These are phyloP conservation scores for Xylaria venustula DNA, from an alignment of 495 filamentous ascomycete species.

Conservation along the genomic window DNA sequence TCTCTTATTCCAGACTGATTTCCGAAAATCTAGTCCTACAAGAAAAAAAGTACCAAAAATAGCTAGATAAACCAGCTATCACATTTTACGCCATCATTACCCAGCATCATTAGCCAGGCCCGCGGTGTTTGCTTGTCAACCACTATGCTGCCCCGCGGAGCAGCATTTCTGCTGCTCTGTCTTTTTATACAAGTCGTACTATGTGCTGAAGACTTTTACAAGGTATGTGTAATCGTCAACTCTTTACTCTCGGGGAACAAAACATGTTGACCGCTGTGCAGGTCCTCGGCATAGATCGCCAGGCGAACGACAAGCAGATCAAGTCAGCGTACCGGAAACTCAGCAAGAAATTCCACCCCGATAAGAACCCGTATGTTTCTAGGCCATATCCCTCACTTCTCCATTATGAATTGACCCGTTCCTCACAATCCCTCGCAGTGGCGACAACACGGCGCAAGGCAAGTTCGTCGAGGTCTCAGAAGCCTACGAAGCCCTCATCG, in stretches of 20 bases:
- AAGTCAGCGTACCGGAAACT: slow-evolving; percentile 93
- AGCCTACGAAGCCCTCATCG: slow-evolving; percentile 91
- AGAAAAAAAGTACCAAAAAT: neutral
- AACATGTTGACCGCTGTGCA: slow-evolving; percentile 28
- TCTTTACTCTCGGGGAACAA: neutral
- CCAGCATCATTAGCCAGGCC: no score
- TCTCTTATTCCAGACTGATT: neutral
- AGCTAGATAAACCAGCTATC: no score
- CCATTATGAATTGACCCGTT: neutral
- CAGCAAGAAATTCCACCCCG: slow-evolving; percentile 95
- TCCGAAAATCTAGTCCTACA: neutral
- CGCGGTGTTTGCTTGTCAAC: neutral
- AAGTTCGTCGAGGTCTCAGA: slow-evolving; percentile 96
- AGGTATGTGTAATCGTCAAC: slow-evolving; percentile 43
- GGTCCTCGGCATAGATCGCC: slow-evolving; percentile 77
- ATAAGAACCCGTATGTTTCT: slow-evolving; percentile 89
- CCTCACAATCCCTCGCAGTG: slow-evolving; percentile 42
- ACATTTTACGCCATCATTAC: no score
- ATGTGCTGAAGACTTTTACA: slow-evolving; percentile 81
- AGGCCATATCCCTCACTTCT: neutral
- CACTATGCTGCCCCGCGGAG: slow-evolving; percentile 40
- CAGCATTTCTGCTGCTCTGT: slow-evolving; percentile 43
- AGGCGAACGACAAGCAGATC: slow-evolving; percentile 84
- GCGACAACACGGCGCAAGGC: slow-evolving; percentile 74
- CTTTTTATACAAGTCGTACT: slow-evolving; percentile 44